Evolutionary conservation across 2,329 filamentous ascomycete species (phyloP), one percentile per base, ranked within the genome.

Genomic region (Emmonsiellopsis sp.): DNA sequence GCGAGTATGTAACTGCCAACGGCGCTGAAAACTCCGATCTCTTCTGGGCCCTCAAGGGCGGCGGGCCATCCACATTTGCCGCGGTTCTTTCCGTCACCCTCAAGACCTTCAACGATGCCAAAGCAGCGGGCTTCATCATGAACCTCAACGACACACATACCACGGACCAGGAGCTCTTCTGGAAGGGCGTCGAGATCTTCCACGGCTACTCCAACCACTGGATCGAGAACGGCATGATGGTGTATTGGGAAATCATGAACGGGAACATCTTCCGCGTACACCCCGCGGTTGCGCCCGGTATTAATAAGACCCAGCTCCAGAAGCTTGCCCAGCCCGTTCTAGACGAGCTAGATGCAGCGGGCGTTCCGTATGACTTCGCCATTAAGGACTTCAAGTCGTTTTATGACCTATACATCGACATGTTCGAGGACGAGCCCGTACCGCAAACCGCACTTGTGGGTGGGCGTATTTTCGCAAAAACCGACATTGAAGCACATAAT

Each of bases 1-100:
- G 73, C 0, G 57, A 59, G 5, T 60, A 71, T 37, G 61, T 68
- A 15, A 64, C 60, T 1, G 67, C 68, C 0, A 77, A 73, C 1
- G 63, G 69, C 11, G 59, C 61, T 0, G 67, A 78, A 57, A 72
- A 81, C 44, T 13, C 62, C 0, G 75, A 78, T 43, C 64, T 78
- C 3, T 78, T 77, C 62, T 78, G 74, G 75, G 72, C 68, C 15
- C 53, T 76, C 26, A 63, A 66, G 6, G 74, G 73, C 30, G 73
- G 73, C 1, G 72, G 73, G 11, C 44, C 44, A 34, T 26, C 44
- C 1, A 47, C 44, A n/a, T 47, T 30, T 30, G 44, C 44, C 20
- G 44, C 44, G 8, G 44, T 47, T 11, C 30, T 47, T 3, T 30
- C 44, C 5, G 44, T 47, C 15, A 47, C 44, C 44, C 11, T 47